Conservation (phyloP, 179 eudicot species). For the Corrigiola litoralis region DNA sequence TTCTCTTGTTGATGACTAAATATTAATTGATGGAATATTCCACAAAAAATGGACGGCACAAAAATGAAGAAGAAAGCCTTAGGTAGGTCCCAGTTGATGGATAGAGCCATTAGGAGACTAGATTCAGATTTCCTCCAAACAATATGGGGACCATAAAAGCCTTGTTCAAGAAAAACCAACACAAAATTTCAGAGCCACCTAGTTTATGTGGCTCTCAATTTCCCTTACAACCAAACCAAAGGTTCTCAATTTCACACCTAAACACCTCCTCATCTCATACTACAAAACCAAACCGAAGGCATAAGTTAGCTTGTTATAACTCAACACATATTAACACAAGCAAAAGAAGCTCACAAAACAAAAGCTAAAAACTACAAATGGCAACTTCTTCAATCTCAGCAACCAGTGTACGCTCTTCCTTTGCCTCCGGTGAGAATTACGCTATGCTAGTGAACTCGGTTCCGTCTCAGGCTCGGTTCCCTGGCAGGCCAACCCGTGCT, state of each 20-base stretch:
- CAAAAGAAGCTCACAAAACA: not conserved
- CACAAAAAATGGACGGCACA: not conserved
- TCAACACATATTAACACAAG: not conserved
- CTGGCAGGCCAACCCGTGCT: slow-evolving; percentile 38
- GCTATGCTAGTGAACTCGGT: slow-evolving; percentile 32
- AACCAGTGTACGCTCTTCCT: slow-evolving; percentile 37
- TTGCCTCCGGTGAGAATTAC: slow-evolving; percentile 61
- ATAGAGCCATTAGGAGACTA: slow-evolving; percentile 21
- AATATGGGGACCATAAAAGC: slow-evolving; percentile 19
- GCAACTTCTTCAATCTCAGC: slow-evolving; percentile 48
- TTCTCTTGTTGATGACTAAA: not conserved
- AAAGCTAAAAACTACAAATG: slow-evolving; percentile 6
- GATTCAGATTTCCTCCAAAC: slow-evolving; percentile 26
- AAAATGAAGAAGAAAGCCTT: not conserved
- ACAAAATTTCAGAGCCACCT: slow-evolving; percentile 20
- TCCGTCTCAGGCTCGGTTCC: slow-evolving; percentile 31
- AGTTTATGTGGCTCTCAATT: slow-evolving; percentile 30
- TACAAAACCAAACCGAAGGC: slow-evolving; percentile 9
- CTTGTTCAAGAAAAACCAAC: slow-evolving; percentile 2
- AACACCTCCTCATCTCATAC: slow-evolving; percentile 6
- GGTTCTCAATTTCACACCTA: slow-evolving; percentile 33
- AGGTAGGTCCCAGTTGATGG: slow-evolving; percentile 14
- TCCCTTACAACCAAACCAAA: slow-evolving; percentile 18
- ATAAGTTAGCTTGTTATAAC: not conserved
- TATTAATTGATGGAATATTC: not conserved